Conservation (phyloP, 768 basidiomycete genomes). For the Neoboletus brunneissimus region DNA sequence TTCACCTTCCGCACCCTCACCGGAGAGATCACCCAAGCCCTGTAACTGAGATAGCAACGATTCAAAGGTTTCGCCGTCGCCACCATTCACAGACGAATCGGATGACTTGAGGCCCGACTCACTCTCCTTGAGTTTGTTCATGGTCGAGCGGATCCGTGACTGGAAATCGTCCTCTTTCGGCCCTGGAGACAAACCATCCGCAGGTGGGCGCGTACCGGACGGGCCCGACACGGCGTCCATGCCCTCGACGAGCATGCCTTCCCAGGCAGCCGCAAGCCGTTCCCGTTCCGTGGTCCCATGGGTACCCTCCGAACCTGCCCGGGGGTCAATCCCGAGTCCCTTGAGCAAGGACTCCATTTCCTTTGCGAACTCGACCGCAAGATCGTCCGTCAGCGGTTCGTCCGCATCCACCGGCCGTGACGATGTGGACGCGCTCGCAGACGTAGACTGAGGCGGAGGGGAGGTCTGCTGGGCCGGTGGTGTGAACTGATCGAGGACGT, state of each 20-base stretch:
- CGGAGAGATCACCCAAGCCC: conserved; percentile 34
- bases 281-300: conserved; percentile 28
- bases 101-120: conserved; percentile 42
- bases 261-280: conserved; percentile 61
- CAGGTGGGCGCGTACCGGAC: too few species aligned
- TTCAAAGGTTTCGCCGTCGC: conserved; percentile 45
- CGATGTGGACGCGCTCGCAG: conserved; percentile 19
- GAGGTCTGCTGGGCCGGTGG: conserved; percentile 13
- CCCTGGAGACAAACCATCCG: conserved; percentile 1
- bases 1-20: conserved; percentile 39
- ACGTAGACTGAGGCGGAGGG: conserved; percentile 12
- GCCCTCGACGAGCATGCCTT: conserved; percentile 63
- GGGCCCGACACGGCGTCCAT: conserved; percentile 45
- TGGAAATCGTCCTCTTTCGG: conserved; percentile 52
- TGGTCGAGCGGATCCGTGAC: conserved; percentile 63
- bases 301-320: conserved; percentile 12
- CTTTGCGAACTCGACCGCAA: conserved; percentile 39
- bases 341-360: conserved; percentile 45
- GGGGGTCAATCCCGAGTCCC: conserved; percentile 14
- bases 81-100: conserved; percentile 1
- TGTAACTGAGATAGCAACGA: conserved; percentile 49
- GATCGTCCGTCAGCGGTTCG: conserved; percentile 28
- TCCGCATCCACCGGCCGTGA: conserved; percentile 8
- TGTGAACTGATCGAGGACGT: conserved; percentile 49
- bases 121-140: conserved; percentile 70